Conservation (phyloP, 2,329 filamentous ascomycete species). For the Sclerotinia subarctica region DNA sequence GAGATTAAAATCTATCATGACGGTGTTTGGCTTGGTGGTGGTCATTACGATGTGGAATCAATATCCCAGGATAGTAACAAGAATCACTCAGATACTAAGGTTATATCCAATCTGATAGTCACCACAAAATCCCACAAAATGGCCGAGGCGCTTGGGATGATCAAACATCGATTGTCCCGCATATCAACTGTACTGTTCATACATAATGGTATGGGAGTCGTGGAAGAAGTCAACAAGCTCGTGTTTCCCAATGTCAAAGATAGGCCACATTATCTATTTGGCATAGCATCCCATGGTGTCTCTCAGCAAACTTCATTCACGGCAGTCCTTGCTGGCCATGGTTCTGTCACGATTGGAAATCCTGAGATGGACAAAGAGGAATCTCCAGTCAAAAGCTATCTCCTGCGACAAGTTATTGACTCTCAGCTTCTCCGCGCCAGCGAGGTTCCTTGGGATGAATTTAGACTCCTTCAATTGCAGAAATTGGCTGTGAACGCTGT, state of each 20-base stretch:
- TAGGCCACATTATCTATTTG: conserved; percentile 70
- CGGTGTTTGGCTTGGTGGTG: conserved; percentile 27
- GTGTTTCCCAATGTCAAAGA: conserved; percentile 56
- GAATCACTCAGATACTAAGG: neutral
- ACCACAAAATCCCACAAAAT: conserved; percentile 72
- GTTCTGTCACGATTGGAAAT: conserved; percentile 46
- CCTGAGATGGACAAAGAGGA: neutral
- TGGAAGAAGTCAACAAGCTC: conserved; percentile 56
- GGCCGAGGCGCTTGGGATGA: conserved; percentile 54
- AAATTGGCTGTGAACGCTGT: conserved; percentile 79
- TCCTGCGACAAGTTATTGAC: conserved; percentile 41
- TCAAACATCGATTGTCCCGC: conserved; percentile 60
- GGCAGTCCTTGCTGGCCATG: conserved; percentile 52
- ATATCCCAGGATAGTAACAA: neutral
- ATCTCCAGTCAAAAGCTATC: conserved; percentile 22
- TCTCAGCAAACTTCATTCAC: conserved; percentile 49
- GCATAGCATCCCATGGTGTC: conserved; percentile 58
- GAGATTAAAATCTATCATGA: conserved; percentile 30
- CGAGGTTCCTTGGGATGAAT: conserved; percentile 43
- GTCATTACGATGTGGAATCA: conserved; percentile 30
- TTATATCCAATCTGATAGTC: conserved; percentile 64
- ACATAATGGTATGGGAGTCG: conserved; percentile 81
- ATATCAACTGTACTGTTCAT: conserved; percentile 75
- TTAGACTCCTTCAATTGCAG: conserved; percentile 69
- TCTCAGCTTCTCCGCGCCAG: conserved; percentile 46